These are phyloP conservation scores for Pistacia integerrima DNA, from an alignment of 345 rosid genomes.

Conservation along the genomic window DNA sequence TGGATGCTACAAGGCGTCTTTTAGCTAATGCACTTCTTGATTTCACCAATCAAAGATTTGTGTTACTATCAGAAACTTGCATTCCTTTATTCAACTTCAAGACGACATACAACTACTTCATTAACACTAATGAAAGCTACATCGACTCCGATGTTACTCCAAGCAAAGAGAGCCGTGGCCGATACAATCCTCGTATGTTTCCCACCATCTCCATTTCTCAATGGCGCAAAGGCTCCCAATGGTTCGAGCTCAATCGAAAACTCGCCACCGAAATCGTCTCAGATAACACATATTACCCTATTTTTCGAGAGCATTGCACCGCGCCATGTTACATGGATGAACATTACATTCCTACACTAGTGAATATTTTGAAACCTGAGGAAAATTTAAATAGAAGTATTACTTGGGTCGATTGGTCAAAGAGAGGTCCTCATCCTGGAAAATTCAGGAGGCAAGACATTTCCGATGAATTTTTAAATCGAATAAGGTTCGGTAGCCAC, in stretches of 20 bases:
- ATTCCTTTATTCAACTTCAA: conserved; percentile 55
- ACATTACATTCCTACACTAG: conserved; percentile 49
- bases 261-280: conserved; percentile 41
- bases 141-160: conserved; percentile 48
- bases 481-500: conserved; percentile 35
- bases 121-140: conserved; percentile 38
- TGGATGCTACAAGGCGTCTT: conserved; percentile 52
- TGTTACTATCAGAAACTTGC: conserved; percentile 54
- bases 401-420: conserved; percentile 60
- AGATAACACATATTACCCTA: conserved; percentile 35
- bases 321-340: conserved; percentile 55
- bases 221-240: conserved; percentile 53
- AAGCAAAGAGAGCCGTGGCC: conserved; percentile 41
- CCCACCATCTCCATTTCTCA: conserved; percentile 38
- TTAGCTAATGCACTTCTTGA: conserved; percentile 48
- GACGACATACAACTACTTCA: conserved; percentile 40
- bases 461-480: conserved; percentile 36
- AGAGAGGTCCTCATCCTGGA: conserved; percentile 46
- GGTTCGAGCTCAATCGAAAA: conserved; percentile 46
- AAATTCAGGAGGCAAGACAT: conserved; percentile 37
- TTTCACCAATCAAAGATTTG: conserved; percentile 42
- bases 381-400: conserved; percentile 40
- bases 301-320: conserved; percentile 32
- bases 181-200: conserved; percentile 46
- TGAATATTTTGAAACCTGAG: conserved; percentile 28